Evolutionary conservation across 2,329 filamentous ascomycete species (phyloP).

Genomic region (Paracoccidioides lutzii): DNA sequence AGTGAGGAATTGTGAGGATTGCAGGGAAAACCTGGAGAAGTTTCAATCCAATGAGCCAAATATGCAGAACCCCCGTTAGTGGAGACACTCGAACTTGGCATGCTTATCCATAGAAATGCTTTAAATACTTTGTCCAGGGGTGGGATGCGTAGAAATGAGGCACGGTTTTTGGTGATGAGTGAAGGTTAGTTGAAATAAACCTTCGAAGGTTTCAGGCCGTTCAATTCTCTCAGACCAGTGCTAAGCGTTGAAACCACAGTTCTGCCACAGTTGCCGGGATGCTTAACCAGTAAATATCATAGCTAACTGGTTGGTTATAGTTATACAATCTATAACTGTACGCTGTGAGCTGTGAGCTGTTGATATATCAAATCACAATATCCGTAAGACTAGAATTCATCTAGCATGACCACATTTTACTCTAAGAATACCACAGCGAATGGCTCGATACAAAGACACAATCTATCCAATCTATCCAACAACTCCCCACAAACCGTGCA

Average conservation of each 20-base stretch:
- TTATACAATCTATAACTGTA: no score
- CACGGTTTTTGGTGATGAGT: neutral
- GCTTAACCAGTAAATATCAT: neutral
- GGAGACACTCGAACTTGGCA: no score
- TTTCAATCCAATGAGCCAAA: no score
- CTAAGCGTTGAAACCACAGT: neutral
- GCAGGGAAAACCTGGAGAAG: no score
- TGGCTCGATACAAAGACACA: neutral
- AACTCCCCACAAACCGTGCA: neutral
- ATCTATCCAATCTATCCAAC: neutral
- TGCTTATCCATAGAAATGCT: no score
- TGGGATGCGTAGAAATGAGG: neutral
- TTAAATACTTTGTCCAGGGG: neutral
- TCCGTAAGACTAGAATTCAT: neutral
- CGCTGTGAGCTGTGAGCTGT: no score
- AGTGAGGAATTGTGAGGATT: no score
- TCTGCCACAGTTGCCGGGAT: neutral
- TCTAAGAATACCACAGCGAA: neutral
- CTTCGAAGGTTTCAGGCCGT: neutral
- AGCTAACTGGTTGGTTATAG: no score
- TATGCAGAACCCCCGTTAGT: no score
- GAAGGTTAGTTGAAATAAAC: neutral
- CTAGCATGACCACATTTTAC: neutral
- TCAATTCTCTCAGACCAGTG: no score
- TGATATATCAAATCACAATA: neutral